Percentiles rank a stretch among this genome's conserved stretches.
Conservation (phyloP, 176 grass and related monocot genomes). For the Hyparrhenia diplandra region DNA sequence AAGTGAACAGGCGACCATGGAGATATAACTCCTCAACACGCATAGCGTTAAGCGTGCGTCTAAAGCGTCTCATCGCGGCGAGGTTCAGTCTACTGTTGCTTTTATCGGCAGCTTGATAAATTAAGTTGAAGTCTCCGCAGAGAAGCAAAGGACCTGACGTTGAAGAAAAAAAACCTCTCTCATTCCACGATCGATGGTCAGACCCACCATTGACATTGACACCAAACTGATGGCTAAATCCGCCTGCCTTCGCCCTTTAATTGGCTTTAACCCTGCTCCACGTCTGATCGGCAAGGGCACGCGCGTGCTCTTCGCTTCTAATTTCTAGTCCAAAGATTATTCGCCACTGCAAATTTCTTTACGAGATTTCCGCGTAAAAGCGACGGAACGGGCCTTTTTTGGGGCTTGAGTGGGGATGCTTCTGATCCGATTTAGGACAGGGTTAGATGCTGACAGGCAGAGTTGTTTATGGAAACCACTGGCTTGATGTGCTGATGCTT, state of each 20-base stretch:
- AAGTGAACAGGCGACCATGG: too few relatives aligned
- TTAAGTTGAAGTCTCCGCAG: too few relatives aligned
- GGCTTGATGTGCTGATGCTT: constrained; percentile 5
- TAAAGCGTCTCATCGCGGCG: too few relatives aligned
- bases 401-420: constrained; percentile 25
- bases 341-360: constrained; percentile 24
- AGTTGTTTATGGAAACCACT: constrained; percentile 27
- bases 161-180: too few relatives aligned
- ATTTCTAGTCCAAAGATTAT: background rate
- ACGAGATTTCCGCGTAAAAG: constrained; percentile 43
- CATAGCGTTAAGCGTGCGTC: too few relatives aligned
- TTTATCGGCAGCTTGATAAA: too few relatives aligned
- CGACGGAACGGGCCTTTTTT: background rate
- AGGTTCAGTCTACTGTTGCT: too few relatives aligned
- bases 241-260: background rate
- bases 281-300: constrained; percentile 13
- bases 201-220: background rate
- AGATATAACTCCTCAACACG: too few relatives aligned
- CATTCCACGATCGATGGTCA: background rate
- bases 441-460: constrained; percentile 33
- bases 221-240: constrained; percentile 11
- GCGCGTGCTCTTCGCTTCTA: constrained; percentile 4
- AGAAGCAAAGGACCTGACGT: too few relatives aligned
- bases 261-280: background rate
- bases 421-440: constrained; percentile 6